These are phyloP conservation scores for Capronia americana DNA, from an alignment of 2,329 filamentous ascomycete species.

Conservation along the genomic window DNA sequence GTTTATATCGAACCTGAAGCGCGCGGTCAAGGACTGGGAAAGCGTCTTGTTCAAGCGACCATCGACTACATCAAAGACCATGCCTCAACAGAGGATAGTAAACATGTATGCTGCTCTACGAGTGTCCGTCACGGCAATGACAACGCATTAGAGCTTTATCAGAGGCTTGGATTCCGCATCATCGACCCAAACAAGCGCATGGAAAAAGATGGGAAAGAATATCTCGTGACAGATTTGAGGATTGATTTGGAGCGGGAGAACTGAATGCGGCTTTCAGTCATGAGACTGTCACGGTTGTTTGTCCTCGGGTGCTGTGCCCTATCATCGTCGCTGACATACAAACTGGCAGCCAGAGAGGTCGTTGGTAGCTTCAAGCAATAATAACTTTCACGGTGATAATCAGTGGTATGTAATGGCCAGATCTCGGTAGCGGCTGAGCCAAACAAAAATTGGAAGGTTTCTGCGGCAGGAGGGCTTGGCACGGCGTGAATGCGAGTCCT, in stretches of 20 bases:
- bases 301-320: neutral
- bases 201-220: slow-evolving; percentile 31
- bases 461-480: slow-evolving; percentile 7
- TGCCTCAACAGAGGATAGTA: neutral
- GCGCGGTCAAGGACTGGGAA: slow-evolving; percentile 32
- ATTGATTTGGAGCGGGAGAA: slow-evolving; percentile 20
- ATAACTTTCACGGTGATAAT: neutral
- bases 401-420: neutral
- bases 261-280: neutral
- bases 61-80: slow-evolving; percentile 25
- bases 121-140: slow-evolving; percentile 33
- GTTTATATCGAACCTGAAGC: slow-evolving; percentile 27
- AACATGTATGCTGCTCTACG: slow-evolving; percentile 15
- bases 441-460: slow-evolving; percentile 5
- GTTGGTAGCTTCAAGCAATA: neutral
- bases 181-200: slow-evolving; percentile 22
- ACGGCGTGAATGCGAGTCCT: slow-evolving; percentile 8
- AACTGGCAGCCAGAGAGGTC: neutral
- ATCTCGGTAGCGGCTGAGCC: neutral
- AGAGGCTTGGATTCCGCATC: slow-evolving; percentile 32
- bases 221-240: slow-evolving; percentile 20
- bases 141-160: slow-evolving; percentile 31
- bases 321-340: neutral
- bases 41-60: slow-evolving; percentile 28
- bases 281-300: neutral